These are phyloP conservation scores for Tripterygium wilfordii DNA, from an alignment of 177 flowering plant genomes.

Conservation along the genomic window DNA sequence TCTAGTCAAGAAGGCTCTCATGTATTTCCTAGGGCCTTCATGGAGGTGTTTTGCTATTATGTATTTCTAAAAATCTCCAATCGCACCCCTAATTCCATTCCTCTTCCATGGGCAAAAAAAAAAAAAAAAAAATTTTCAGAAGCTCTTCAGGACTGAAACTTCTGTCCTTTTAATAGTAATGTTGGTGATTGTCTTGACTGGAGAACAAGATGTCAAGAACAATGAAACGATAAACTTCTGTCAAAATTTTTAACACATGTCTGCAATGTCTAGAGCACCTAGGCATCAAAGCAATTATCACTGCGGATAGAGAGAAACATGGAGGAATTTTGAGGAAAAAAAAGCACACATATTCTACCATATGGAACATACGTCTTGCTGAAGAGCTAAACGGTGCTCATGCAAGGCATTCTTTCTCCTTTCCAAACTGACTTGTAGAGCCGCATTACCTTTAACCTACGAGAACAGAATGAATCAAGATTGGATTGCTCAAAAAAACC, in stretches of 20 bases:
- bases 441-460: conserved; percentile 58
- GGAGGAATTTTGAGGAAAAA: background rate
- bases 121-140: too few relatives aligned
- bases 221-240: background rate
- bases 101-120: too few relatives aligned
- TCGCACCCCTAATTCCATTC: too few relatives aligned
- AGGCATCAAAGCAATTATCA: background rate
- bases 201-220: background rate
- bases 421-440: conserved; percentile 55
- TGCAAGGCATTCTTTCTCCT: conserved; percentile 55
- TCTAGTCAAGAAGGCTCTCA: background rate
- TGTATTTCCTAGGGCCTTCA: background rate
- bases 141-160: too few relatives aligned
- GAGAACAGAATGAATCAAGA: too few relatives aligned
- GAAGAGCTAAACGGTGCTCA: conserved; percentile 75
- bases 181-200: too few relatives aligned
- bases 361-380: conserved; percentile 61
- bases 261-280: background rate
- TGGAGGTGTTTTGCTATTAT: too few relatives aligned
- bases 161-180: too few relatives aligned
- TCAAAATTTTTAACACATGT: too few relatives aligned
- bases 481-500: too few relatives aligned
- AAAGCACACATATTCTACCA: background rate
- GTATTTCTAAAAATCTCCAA: too few relatives aligned
- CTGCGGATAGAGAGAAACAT: background rate